Percentiles rank a stretch among this genome's conserved stretches.
These are phyloP conservation scores for Crotalaria pallida DNA, from an alignment of 306 rosid species.

Conservation along the genomic window DNA sequence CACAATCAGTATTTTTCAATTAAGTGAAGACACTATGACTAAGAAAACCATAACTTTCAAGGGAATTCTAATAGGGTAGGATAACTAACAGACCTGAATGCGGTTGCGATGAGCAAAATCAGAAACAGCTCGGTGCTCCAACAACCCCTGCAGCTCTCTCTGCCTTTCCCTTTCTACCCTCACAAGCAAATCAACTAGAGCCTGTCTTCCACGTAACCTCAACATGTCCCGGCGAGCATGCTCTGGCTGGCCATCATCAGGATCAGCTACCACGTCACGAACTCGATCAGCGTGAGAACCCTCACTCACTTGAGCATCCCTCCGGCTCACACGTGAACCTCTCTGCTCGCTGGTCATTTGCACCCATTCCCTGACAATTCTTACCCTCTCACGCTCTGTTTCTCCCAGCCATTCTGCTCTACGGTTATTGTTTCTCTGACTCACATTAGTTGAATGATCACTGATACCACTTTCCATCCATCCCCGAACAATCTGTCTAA, in stretches of 20 bases:
- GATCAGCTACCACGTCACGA: conserved; percentile 55
- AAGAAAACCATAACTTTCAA: conserved; percentile 16
- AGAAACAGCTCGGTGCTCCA: conserved; percentile 98
- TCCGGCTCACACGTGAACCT: conserved; percentile 76
- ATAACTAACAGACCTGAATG: conserved; percentile 76
- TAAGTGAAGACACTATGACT: background rate
- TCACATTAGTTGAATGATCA: conserved; percentile 71
- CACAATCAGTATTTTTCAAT: conserved; percentile 1
- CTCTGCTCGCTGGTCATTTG: conserved; percentile 97
- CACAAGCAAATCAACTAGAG: conserved; percentile 84
- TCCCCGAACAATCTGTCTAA: conserved; percentile 92
- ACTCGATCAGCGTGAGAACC: conserved; percentile 47
- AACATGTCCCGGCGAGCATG: conserved; percentile 78
- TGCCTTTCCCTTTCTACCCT: conserved; percentile 94
- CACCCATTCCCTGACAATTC: conserved; percentile 98
- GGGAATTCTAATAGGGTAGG: conserved; percentile 8
- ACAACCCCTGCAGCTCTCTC: conserved; percentile 84
- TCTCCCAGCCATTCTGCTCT: conserved; percentile 99
- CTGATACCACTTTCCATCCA: conserved; percentile 98
- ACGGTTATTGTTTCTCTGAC: conserved; percentile 61
- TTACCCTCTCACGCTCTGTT: conserved; percentile 99
- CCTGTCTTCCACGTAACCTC: conserved; percentile 97
- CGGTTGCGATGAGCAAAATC: conserved; percentile 99
- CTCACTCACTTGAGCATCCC: conserved; percentile 60
- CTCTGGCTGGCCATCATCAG: conserved; percentile 89